Evolutionary conservation across 2,329 filamentous ascomycete species (phyloP).

Genomic region (Furcasterigmium sp.): DNA sequence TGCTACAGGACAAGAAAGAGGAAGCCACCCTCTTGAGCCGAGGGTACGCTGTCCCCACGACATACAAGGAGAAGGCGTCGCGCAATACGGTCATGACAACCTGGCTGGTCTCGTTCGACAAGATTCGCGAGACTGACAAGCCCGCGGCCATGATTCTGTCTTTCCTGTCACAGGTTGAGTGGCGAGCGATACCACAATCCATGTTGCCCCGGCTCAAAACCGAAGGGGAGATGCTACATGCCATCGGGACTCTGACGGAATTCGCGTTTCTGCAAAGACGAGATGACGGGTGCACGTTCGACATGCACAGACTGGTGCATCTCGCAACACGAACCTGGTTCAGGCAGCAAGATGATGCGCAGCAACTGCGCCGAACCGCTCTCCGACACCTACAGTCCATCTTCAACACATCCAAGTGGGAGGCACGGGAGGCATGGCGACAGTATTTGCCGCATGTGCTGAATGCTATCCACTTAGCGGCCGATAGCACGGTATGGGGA

Average conservation of each 20-base stretch:
- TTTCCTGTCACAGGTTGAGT: constrained; percentile 29
- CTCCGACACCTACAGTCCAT: background rate
- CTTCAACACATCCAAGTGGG: constrained; percentile 1
- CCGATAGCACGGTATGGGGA: background rate
- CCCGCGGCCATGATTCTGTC: constrained; percentile 26
- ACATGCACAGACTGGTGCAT: constrained; percentile 23
- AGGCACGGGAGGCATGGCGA: constrained; percentile 3
- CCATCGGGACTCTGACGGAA: constrained; percentile 18
- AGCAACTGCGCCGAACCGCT: background rate
- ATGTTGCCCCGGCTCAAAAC: constrained; percentile 17
- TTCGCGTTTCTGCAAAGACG: constrained; percentile 18
- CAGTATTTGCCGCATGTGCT: constrained; percentile 5
- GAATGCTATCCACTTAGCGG: background rate
- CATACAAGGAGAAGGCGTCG: constrained; percentile 17
- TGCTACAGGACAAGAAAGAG: constrained; percentile 21
- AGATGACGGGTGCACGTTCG: constrained; percentile 13
- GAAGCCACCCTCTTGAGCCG: constrained; percentile 21
- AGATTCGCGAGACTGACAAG: constrained; percentile 20
- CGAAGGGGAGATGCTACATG: constrained; percentile 9
- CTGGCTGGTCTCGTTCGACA: constrained; percentile 33
- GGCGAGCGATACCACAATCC: constrained; percentile 26
- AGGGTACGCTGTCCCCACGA: constrained; percentile 24
- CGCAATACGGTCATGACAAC: constrained; percentile 26
- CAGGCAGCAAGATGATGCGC: constrained; percentile 2
- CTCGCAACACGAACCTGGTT: constrained; percentile 17